phyloP scores from a whole-genome alignment of 805 yeast genomes.

The Candida rishiriensis region DNA sequence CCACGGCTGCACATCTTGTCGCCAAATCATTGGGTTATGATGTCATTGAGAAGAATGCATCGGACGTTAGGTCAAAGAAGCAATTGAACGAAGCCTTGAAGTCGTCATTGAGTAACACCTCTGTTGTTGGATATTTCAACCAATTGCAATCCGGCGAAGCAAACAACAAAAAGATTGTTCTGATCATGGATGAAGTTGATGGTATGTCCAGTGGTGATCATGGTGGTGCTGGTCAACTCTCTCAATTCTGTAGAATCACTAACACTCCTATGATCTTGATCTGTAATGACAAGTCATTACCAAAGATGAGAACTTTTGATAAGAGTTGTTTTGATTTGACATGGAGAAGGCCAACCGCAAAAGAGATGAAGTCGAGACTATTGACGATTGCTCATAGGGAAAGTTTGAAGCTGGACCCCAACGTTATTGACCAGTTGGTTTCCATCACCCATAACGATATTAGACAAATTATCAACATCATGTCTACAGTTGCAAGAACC shows the following conservation, averaged over 20 bases:
- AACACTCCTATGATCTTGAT: constrained; percentile 87
- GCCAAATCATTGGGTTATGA: constrained; percentile 70
- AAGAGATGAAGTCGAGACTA: constrained; percentile 74
- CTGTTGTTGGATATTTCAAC: constrained; percentile 74
- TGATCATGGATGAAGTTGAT: constrained; percentile 98
- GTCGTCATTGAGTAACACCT: constrained; percentile 71
- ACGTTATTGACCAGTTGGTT: constrained; percentile 77
- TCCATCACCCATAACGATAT: constrained; percentile 86
- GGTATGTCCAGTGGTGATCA: constrained; percentile 99
- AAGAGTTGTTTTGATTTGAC: constrained; percentile 72
- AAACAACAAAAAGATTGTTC: constrained; percentile 54
- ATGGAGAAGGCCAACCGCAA: constrained; percentile 85
- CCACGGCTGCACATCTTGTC: constrained; percentile 74
- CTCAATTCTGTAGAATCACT: constrained; percentile 80
- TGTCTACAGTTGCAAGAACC: constrained; percentile 80
- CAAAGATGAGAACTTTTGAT: constrained; percentile 96
- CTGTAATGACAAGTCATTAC: constrained; percentile 88
- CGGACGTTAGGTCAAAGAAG: constrained; percentile 85
- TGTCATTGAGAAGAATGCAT: constrained; percentile 73
- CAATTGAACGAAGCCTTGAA: constrained; percentile 65
- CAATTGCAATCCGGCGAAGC: constrained; percentile 18
- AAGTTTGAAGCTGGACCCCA: constrained; percentile 72
- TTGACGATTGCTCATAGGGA: constrained; percentile 90
- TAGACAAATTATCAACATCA: constrained; percentile 85
- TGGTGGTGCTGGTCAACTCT: constrained; percentile 96